Evolutionary conservation across 805 yeast genomes (phyloP).

Genomic region (Alloascoidea hylecoeti): DNA sequence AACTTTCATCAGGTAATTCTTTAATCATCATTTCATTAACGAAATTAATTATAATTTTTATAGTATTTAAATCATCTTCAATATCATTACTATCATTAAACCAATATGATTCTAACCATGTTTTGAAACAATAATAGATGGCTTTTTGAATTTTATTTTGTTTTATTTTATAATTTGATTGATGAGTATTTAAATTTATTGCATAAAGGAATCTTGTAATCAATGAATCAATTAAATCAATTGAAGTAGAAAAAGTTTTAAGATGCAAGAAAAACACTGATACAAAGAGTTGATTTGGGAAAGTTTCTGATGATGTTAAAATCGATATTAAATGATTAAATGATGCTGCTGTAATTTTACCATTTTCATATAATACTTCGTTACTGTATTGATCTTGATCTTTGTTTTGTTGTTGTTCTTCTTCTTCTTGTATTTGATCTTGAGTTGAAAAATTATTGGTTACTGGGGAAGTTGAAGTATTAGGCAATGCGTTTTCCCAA

Average conservation of each 20-base stretch:
- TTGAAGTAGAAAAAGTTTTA: constrained; percentile 45
- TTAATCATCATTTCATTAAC: constrained; percentile 63
- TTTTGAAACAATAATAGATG: constrained; percentile 47
- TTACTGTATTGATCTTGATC: too few species aligned
- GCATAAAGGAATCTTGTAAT: constrained; percentile 46
- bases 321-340: constrained; percentile 14
- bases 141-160: constrained; percentile 38
- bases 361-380: too few species aligned
- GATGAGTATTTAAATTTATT: constrained; percentile 16
- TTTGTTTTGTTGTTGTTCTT: too few species aligned
- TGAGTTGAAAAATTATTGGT: too few species aligned
- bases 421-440: too few species aligned
- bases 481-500: too few species aligned
- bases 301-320: constrained; percentile 20
- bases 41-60: constrained; percentile 62
- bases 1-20: constrained; percentile 50
- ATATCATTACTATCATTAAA: too few species aligned
- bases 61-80: constrained; percentile 33
- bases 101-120: constrained; percentile 79
- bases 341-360: constrained; percentile 17
- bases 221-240: constrained; percentile 48
- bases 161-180: constrained; percentile 3
- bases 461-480: too few species aligned
- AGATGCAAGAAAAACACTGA: constrained; percentile 61
- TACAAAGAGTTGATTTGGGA: constrained; percentile 50